Conservation (phyloP, 768 basidiomycete species). For the Artomyces pyxidatus region DNA sequence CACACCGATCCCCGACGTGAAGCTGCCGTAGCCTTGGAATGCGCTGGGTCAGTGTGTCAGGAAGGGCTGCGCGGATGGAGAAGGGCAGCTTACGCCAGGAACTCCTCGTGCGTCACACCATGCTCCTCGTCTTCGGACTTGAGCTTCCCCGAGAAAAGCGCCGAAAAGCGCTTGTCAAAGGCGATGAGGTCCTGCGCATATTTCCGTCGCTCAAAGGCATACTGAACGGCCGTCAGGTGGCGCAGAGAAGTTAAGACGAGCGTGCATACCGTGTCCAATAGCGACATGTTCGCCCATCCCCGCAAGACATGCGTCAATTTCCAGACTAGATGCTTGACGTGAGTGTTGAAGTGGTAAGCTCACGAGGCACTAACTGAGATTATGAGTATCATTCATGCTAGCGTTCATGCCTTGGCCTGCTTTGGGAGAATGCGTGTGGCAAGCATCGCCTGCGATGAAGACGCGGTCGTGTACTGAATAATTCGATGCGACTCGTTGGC, state of each 20-base stretch:
- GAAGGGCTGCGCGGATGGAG: neutral
- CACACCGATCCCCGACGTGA: slow-evolving; percentile 41
- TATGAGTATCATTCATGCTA: slow-evolving; percentile 46
- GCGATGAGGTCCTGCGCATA: slow-evolving; percentile 47
- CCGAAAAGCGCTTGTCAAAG: slow-evolving; percentile 44
- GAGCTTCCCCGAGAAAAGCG: slow-evolving; percentile 48
- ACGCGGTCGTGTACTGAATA: slow-evolving; percentile 40
- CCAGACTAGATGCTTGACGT: slow-evolving; percentile 30
- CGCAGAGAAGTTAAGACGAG: neutral
- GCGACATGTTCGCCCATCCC: slow-evolving; percentile 36
- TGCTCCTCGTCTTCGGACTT: slow-evolving; percentile 26
- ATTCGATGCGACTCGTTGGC: slow-evolving; percentile 46
- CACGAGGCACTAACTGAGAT: slow-evolving; percentile 31
- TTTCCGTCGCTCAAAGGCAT: slow-evolving; percentile 44
- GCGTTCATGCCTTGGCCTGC: slow-evolving; percentile 50
- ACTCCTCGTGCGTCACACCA: slow-evolving; percentile 43
- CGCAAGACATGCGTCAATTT: slow-evolving; percentile 43
- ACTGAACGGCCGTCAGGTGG: slow-evolving; percentile 22
- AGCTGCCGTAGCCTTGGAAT: slow-evolving; percentile 37
- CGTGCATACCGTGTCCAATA: slow-evolving; percentile 38
- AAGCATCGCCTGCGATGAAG: slow-evolving; percentile 52
- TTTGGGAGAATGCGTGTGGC: slow-evolving; percentile 37
- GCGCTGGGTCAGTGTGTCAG: slow-evolving; percentile 22
- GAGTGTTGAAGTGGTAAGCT: neutral
- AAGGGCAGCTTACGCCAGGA: slow-evolving; percentile 30